Base-by-base conservation (phyloP, 2,329 filamentous ascomycete species). In the Hyphodiscus sp. region DNA sequence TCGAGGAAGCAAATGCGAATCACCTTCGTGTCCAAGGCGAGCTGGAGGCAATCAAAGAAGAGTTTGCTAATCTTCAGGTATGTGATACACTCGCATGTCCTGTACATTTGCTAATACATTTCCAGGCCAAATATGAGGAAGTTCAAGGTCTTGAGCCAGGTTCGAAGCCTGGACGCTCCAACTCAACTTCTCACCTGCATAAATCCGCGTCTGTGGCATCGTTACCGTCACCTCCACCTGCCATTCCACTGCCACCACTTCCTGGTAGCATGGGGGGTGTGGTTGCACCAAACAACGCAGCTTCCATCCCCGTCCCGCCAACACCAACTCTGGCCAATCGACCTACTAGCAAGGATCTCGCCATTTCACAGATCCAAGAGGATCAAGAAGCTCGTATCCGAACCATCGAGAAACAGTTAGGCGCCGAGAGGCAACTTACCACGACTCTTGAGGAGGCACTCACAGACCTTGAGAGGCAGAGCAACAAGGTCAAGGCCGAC, bases 321-420 rank as follows among this genome's bases (percentile, higher is more conserved):
- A 81, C 73, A 57, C 81, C 63, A 73, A 77, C 69, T 70, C 81
- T 65, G 71, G 82, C 62, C 72, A 85, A 83, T 43, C 79, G 90
- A 11, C 89, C 91, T 55, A 78, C 83, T 18, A 95, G 90, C 76
- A 95, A 94, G 69, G 90, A 96, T 53, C 77, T 85, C 42, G 76
- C 74, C 49, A 80, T 86, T 55, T 82, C 85, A 48, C 91, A 96
- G 65, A 80, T 95, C 60, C 83, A 92, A 56, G 92, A 97, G 66
- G 94, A 99, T 64, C 91, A 96, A 69, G 94, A 99, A 69, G 88
- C 89, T 44, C 91, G 91, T 59, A 95, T 99, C 67, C 86, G 88
- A 56, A 95, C 90, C 7, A 95, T 99, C 58, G 92, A 99, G 76
- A 97, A 96, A 76, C 91, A 97, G 67, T 80, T 99, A 20, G 87